Conservation (phyloP, 768 basidiomycete genomes). For the Rickenella mellea region DNA sequence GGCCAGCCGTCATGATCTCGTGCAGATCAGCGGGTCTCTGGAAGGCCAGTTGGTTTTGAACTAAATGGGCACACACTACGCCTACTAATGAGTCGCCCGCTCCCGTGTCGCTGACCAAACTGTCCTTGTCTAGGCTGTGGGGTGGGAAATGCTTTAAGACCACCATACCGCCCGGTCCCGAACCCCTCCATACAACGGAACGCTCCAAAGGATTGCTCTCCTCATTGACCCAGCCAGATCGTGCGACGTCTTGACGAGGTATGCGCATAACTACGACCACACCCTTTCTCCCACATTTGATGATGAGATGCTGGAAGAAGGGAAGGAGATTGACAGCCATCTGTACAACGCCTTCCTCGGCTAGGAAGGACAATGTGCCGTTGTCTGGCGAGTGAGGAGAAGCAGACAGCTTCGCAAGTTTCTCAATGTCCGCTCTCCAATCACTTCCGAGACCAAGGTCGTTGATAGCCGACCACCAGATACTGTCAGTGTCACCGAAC, state of each 20-base stretch:
- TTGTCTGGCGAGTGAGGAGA: conserved; percentile 25
- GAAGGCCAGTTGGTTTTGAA: conserved; percentile 33
- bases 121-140: conserved; percentile 23
- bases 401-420: conserved; percentile 39
- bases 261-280: conserved; percentile 55
- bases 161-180: conserved; percentile 34
- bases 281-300: conserved; percentile 76
- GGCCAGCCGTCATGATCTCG: conserved; percentile 44
- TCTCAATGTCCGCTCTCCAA: conserved; percentile 59
- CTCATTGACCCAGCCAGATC: conserved; percentile 42
- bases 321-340: conserved; percentile 79
- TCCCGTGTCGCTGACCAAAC: conserved; percentile 70
- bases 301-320: conserved; percentile 72
- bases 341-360: conserved; percentile 64
- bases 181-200: conserved; percentile 42
- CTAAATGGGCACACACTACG: conserved; percentile 59
- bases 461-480: conserved; percentile 63
- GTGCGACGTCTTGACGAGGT: conserved; percentile 25
- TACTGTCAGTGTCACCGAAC: conserved; percentile 38
- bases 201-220: conserved; percentile 37
- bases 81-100: conserved; percentile 91
- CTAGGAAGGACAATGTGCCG: conserved; percentile 50
- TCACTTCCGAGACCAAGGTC: conserved; percentile 52
- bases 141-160: conserved; percentile 72
- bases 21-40: conserved; percentile 35